Base-by-base conservation (phyloP, 2,329 filamentous ascomycete genomes). In the Drechslera avenae region DNA sequence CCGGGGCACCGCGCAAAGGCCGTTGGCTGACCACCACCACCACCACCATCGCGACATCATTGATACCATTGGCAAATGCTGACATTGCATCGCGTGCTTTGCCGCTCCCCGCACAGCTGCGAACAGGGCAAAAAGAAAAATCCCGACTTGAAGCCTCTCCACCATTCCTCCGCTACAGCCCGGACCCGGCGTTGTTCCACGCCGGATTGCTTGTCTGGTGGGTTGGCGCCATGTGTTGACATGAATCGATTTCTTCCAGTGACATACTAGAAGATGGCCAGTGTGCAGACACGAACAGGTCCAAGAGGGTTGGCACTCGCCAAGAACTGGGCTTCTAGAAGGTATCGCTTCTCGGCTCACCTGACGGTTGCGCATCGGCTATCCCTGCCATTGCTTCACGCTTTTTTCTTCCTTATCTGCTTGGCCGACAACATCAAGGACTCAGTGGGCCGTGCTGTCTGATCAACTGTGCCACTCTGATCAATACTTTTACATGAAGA, bases 401-500 rank as follows among this genome's bases (percentile, higher is more conserved):
- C 17, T 31, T 1, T 23, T 16, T 14, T 39, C n/a, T 14, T 19
- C 34, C 34, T 51, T 46, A 46, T 51, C 48, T 46, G 37, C 42
- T 46, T 51, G 42, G 48, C 42, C 21, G 30, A 40, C n/a, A 46
- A 2, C 2, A 21, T 14, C 14, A 30, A 36, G 37, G 36, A 23
- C 19, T 19, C 14, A n/a, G 7, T 45, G 26, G 43, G 42, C 26
- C 36, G 43, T 39, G 46, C 48, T 51, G 36, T 36, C 17, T 39
- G 42, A 34, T 17, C 26, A n/a, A 26, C 28, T 47, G 8, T 14
- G 31, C 46, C 43, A 43, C 32, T 37, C 21, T 16, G 14, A 7
- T 9, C 10, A 21, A 23, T 23, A 4, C 9, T 23, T 8, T 23
- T n/a, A n/a, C n/a, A n/a, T n/a, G n/a, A n/a, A n/a, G n/a, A n/a